Evolutionary conservation across 2,329 filamentous ascomycete genomes (phyloP), one percentile per base, ranked within the genome.

Genomic region (Amphichorda felina): DNA sequence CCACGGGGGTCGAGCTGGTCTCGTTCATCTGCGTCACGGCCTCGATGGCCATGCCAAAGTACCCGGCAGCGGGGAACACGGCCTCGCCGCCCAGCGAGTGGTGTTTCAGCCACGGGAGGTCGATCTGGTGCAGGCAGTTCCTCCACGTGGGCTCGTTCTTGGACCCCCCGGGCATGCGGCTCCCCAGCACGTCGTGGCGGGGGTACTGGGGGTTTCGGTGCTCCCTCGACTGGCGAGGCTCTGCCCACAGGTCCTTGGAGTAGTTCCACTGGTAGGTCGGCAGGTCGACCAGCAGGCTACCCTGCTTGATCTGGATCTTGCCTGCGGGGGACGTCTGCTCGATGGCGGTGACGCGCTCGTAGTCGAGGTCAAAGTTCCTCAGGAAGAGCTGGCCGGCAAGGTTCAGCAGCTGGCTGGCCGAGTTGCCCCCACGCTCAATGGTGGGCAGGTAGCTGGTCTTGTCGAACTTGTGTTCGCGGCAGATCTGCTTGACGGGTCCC

Each of bases 171-270:
- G 60, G 43, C 57, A 57, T 14, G 56, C 57, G 15, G 56, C 47
- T 4, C 55, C 55, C n/a, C 61, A 63, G 6, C 64, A 51, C 14
- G 64, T 64, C 60, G 28, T 61, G 55, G 58, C 60, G 64, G 43
- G 61, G 61, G 18, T 27, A 19, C 18, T 48, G 50, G 1, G 54
- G 52, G 42, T 63, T 56, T 41, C 64, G 61, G 60, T 60, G 64
- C 4, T 37, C 59, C 5, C n/a, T 13, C 10, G 14, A 25, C 15
- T 14, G 16, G 10, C 35, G 30, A 2, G 35, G 17, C 25, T 37
- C 35, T 7, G n/a, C 10, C 34, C 34, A 36, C 4, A 33, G 10
- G 2, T n/a, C 10, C 2, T 10, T 28, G 9, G 21, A 26, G 18
- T 37, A 33, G 24, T 37, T 16, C 35, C 35, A 37, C 7, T 29